Evolutionary conservation across 2,329 filamentous ascomycete species (phyloP), one percentile per base, ranked within the genome.

Genomic region (Diaporthe sp.): DNA sequence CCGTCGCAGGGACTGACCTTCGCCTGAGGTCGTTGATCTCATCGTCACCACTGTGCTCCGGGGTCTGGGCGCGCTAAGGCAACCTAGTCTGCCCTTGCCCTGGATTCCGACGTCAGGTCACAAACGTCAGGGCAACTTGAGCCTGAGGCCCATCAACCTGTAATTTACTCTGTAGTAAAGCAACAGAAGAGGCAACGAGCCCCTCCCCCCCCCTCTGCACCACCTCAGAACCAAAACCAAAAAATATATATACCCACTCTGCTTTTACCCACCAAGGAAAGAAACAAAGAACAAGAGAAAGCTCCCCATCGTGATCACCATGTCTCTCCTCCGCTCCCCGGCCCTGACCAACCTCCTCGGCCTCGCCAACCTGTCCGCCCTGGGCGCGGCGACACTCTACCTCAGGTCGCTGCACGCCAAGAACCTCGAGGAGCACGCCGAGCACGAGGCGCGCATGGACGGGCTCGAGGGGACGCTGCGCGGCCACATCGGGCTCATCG

Each of bases 381-480:
- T 76, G 0, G 75, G 71, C 3, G 75, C 57, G 7, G 51, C 68
- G 49, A 71, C 55, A 2, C 6, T 71, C 19, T 74, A 74, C 46
- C 55, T 76, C 37, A 70, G 31, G 34, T 74, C 62, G 12, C 62
- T 58, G 44, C 71, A 74, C 75, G 25, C 28, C 28, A 57, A 61
- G 71, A 62, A 55, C 57, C 71, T 74, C 53, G 75, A 71, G 46
- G 65, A 68, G 65, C 65, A 68, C 46, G 46, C 46, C 13, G 62
- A 46, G 12, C 71, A 76, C 62, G 75, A 76, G 28, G 62, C 71
- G 2, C 62, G 71, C 37, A 76, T 76, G 71, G 71, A 74, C 55
- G 75, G 73, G 71, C 71, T 76, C 10, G 75, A 76, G 49, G 75
- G 71, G 5, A 76, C 75, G 34, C 58, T 74, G 55, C 75, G 75